Base-by-base conservation (phyloP, 2,329 filamentous ascomycete genomes). In the Metarhizium rileyi region DNA sequence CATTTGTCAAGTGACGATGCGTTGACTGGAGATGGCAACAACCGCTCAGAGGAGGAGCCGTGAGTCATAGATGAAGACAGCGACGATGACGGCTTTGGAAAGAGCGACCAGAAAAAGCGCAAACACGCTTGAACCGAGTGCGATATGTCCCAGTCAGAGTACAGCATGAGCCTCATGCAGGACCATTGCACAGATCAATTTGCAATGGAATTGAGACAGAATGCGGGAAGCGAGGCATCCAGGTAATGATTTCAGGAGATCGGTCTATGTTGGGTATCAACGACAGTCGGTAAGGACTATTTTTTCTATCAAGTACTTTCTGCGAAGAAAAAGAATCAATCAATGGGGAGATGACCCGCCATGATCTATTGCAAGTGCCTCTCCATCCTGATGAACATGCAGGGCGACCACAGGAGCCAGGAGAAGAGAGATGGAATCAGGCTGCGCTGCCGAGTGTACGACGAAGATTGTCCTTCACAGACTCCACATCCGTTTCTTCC, bases 401-500 rank as follows among this genome's bases (percentile, higher is more conserved):
- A 28, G 27, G 27, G 33, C 33, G 12, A 16, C 6, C n/a, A 23
- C 18, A 40, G 6, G 36, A 10, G 36, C n/a, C 22, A n/a, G 22
- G n/a, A 36, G 36, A 22, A 40, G n/a, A n/a, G 20, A 9, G 20
- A 26, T 5, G 5, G 14, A 25, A 7, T 38, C 55, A 66, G 27
- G 61, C 55, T 35, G 61, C 52, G 41, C 59, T 60, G 44, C 63
- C 71, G 38, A 77, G 59, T 16, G 75, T 80, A 54, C 76, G 74
- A 45, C 74, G 66, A 16, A 85, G 66, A 50, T 80, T 80, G 48
- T 79, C 74, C 59, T 79, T 82, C 35, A 82, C 70, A 2, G 71
- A 70, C 44, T 79, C 74, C 12, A 84, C 66, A 36, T 81, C 77
- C 44, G 71, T 70, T 14, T 80, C 74, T 44, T 83, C 80, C 70